A percentile compares a stretch with the other conserved stretches of the same genome.
Evolutionary conservation across 176 grass and related monocot species (phyloP).

Genomic region (Calamus simplicifolius): DNA sequence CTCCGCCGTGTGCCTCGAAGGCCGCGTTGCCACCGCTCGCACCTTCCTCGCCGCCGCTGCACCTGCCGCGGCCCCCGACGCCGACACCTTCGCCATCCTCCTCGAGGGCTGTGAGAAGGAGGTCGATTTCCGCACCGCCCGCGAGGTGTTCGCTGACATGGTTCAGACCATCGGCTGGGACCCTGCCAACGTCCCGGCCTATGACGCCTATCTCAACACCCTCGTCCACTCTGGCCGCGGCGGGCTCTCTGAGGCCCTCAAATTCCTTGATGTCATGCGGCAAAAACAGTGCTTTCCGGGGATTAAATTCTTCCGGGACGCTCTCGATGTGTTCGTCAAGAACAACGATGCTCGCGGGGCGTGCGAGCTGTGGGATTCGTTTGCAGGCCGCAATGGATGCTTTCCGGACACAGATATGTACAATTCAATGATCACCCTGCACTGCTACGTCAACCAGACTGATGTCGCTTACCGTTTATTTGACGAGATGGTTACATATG

Average conservation of each 20-base stretch:
- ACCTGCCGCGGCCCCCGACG: conserved; percentile 26
- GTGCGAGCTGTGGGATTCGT: conserved; percentile 37
- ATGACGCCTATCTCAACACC: conserved; percentile 71
- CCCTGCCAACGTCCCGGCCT: conserved; percentile 50
- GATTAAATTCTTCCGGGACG: conserved; percentile 62
- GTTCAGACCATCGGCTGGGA: conserved; percentile 28
- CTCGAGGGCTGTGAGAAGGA: conserved; percentile 72
- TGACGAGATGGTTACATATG: conserved; percentile 56
- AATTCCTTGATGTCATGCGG: conserved; percentile 31
- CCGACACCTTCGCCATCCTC: conserved; percentile 72
- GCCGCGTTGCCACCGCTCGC: conserved; percentile 48
- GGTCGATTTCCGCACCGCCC: conserved; percentile 25
- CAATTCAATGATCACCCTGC: conserved; percentile 53
- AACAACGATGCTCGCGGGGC: conserved; percentile 23
- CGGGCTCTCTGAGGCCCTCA: conserved; percentile 38
- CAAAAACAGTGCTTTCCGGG: conserved; percentile 34
- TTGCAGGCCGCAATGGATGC: conserved; percentile 21
- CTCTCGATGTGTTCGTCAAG: conserved; percentile 22
- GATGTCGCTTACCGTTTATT: conserved; percentile 35
- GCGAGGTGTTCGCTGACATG: conserved; percentile 82
- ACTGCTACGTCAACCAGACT: conserved; percentile 25
- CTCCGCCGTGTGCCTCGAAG: conserved; percentile 56
- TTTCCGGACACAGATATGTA: conserved; percentile 50
- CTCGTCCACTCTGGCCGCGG: conserved; percentile 29
- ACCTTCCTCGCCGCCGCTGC: conserved; percentile 26